A percentile compares a stretch with the other conserved stretches of the same genome.
Evolutionary conservation across 2,329 filamentous ascomycete species (phyloP).

Genomic region (Chalara sp.): DNA sequence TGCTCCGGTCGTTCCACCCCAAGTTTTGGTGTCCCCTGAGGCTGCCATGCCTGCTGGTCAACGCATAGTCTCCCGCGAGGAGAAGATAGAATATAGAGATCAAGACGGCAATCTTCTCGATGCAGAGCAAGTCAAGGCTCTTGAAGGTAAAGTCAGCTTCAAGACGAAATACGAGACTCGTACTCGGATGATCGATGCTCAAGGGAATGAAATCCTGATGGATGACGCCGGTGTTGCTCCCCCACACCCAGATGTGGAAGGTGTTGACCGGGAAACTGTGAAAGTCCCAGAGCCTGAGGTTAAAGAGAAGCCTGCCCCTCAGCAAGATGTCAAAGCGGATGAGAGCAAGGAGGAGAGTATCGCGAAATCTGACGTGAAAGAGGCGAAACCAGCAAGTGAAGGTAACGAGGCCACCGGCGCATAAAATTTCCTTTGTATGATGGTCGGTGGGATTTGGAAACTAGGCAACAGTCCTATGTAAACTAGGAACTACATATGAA

Average conservation of each 20-base stretch:
- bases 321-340: slow-evolving; percentile 37
- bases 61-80: slow-evolving; percentile 47
- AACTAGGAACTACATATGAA: too few relatives aligned
- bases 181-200: slow-evolving; percentile 72
- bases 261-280: slow-evolving; percentile 52
- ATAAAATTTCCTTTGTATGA: too few relatives aligned
- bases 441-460: too few relatives aligned
- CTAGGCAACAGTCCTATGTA: too few relatives aligned
- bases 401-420: slow-evolving; percentile 44
- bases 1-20: slow-evolving; percentile 13
- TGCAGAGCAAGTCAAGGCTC: slow-evolving; percentile 72
- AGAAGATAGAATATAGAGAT: slow-evolving; percentile 90
- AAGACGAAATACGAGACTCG: slow-evolving; percentile 94
- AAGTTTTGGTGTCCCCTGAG: slow-evolving; percentile 1
- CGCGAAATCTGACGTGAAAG: slow-evolving; percentile 32
- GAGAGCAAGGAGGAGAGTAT: slow-evolving; percentile 53
- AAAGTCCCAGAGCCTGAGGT: slow-evolving; percentile 29
- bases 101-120: slow-evolving; percentile 86
- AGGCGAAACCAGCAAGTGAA: slow-evolving; percentile 58
- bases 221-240: slow-evolving; percentile 22
- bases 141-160: slow-evolving; percentile 92
- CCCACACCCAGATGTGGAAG: slow-evolving; percentile 40
- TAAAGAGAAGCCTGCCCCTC: slow-evolving; percentile 34
- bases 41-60: slow-evolving; percentile 13
- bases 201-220: slow-evolving; percentile 63